These are phyloP conservation scores for Henckelia pumila DNA, from an alignment of 257 asterid genomes.

Conservation along the genomic window DNA sequence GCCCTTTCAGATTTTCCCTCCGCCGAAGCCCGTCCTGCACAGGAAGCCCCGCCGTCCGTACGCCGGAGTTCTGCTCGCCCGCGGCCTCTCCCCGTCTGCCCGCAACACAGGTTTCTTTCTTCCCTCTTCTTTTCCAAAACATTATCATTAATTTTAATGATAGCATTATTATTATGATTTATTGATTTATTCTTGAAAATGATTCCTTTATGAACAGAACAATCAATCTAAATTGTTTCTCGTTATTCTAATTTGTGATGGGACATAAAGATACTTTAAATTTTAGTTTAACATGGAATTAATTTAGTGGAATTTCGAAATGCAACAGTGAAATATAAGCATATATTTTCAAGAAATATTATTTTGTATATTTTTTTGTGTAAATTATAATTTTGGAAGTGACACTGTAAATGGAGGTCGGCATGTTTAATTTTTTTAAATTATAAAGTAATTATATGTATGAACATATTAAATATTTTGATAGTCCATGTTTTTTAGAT, in stretches of 20 bases:
- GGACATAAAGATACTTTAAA: background rate
- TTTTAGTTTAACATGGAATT: constrained; percentile 9
- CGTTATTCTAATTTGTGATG: background rate
- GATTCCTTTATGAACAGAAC: constrained; percentile 23
- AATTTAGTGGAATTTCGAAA: background rate
- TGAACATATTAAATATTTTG: no score
- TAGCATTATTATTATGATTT: background rate
- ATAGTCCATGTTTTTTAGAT: no score
- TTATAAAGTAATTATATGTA: no score
- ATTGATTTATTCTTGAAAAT: background rate
- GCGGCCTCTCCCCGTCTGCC: constrained; percentile 57
- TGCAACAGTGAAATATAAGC: no score
- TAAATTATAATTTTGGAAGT: no score
- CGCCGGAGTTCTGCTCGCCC: constrained; percentile 75
- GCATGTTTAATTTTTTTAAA: no score
- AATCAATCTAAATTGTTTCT: constrained; percentile 16
- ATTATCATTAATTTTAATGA: background rate
- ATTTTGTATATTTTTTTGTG: no score
- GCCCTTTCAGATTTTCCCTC: constrained; percentile 58
- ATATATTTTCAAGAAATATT: no score
- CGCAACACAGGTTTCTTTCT: constrained; percentile 44
- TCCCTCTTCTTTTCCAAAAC: background rate
- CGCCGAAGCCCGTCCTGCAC: constrained; percentile 43
- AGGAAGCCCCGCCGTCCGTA: constrained; percentile 33
- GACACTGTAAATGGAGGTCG: no score